phyloP scores from a whole-genome alignment of 208 protist species.

The Novymonas esmeraldas region DNA sequence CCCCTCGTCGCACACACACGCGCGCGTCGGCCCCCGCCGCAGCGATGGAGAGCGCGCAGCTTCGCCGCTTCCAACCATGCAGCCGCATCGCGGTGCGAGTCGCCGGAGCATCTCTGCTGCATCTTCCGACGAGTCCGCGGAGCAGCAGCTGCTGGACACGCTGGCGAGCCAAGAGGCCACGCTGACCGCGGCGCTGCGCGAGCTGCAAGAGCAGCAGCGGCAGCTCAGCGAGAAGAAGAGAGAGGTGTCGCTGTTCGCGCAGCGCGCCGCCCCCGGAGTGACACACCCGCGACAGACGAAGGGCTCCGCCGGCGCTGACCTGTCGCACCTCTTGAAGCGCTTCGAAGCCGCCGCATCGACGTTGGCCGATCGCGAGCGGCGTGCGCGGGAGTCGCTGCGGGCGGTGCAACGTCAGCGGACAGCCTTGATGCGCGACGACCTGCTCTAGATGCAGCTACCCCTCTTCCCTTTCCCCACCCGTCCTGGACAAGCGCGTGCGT shows the following conservation, averaged over 20 bases:
- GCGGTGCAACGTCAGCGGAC: slow-evolving; percentile 19
- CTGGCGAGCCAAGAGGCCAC: slow-evolving; percentile 29
- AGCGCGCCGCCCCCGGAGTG: background rate
- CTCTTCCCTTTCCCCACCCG: too few species aligned
- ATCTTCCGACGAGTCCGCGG: slow-evolving; percentile 18
- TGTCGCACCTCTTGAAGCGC: slow-evolving; percentile 28
- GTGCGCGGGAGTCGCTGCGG: slow-evolving; percentile 31
- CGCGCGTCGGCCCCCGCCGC: too few species aligned
- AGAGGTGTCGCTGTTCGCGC: slow-evolving; percentile 12
- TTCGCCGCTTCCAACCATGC: background rate
- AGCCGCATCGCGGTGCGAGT: slow-evolving; percentile 1
- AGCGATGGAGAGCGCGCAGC: background rate
- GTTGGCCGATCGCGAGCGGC: slow-evolving; percentile 35
- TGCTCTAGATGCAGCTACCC: slow-evolving; percentile 41
- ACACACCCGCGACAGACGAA: too few species aligned
- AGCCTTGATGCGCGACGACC: slow-evolving; percentile 39
- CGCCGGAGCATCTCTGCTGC: slow-evolving; percentile 3
- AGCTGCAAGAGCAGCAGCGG: slow-evolving; percentile 33
- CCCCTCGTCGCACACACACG: background rate
- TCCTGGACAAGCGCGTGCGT: background rate
- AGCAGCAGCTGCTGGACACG: slow-evolving; percentile 22
- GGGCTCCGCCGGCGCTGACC: background rate
- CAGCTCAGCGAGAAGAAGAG: slow-evolving; percentile 20
- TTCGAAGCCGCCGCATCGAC: slow-evolving; percentile 35
- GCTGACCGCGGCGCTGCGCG: slow-evolving; percentile 25